Evolutionary conservation across 2,329 filamentous ascomycete genomes (phyloP).

Genomic region (Aspergillus pseudoviridinutans): DNA sequence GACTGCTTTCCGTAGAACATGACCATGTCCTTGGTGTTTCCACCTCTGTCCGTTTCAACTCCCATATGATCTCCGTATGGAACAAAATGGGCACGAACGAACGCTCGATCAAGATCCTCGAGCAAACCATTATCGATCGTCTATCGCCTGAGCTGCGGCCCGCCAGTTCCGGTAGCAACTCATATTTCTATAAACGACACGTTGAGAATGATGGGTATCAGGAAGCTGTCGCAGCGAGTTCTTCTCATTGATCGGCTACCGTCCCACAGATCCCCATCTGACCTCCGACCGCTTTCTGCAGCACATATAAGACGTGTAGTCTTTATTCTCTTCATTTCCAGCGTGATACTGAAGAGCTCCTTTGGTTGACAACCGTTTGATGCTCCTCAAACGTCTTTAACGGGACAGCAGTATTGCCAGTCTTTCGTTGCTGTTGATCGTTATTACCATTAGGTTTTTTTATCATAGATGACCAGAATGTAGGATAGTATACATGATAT

Average conservation of each 20-base stretch:
- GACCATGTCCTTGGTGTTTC: slow-evolving; percentile 85
- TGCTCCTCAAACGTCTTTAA: neutral
- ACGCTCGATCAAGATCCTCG: slow-evolving; percentile 70
- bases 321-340: neutral
- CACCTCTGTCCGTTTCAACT: slow-evolving; percentile 83
- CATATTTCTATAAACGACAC: slow-evolving; percentile 77
- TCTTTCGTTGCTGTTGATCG: neutral
- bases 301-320: neutral
- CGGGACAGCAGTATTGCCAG: neutral
- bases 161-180: slow-evolving; percentile 49
- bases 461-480: slow-evolving; percentile 8
- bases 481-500: neutral
- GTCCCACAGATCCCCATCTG: neutral
- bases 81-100: slow-evolving; percentile 82
- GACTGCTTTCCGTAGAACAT: slow-evolving; percentile 53
- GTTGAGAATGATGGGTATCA: slow-evolving; percentile 81
- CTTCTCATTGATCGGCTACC: neutral
- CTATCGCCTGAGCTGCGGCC: slow-evolving; percentile 70
- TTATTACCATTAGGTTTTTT: slow-evolving; percentile 6
- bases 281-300: neutral
- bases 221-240: slow-evolving; percentile 26
- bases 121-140: slow-evolving; percentile 68
- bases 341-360: neutral
- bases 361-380: neutral
- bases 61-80: slow-evolving; percentile 86